A percentile compares a stretch with the other conserved stretches of the same genome.
phyloP scores from a whole-genome alignment of 441 rosid genomes.

The Sinapis alba region DNA sequence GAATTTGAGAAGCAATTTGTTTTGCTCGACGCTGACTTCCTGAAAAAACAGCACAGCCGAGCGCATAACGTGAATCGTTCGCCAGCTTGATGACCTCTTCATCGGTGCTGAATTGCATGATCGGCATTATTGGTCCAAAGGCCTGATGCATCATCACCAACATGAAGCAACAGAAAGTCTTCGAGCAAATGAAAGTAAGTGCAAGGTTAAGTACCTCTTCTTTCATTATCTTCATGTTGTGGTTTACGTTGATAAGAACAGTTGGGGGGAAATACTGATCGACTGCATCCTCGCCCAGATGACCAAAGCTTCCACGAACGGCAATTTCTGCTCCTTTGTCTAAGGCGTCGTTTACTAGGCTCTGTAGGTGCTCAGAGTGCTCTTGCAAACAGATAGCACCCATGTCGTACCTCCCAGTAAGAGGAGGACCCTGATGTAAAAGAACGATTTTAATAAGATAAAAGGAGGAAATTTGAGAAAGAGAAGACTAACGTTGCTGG shows the following conservation, averaged over 20 bases:
- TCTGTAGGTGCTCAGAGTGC: constrained; percentile 89
- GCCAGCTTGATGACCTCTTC: constrained; percentile 90
- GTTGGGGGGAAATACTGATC: constrained; percentile 98
- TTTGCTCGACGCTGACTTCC: constrained; percentile 80
- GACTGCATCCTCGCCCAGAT: constrained; percentile 87
- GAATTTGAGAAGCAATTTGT: constrained; percentile 83
- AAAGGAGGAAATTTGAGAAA: constrained; percentile 9
- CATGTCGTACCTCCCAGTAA: constrained; percentile 89
- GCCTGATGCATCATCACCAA: constrained; percentile 49
- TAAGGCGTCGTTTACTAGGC: constrained; percentile 81
- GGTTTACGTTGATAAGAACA: constrained; percentile 78
- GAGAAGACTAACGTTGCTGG: not conserved
- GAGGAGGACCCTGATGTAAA: constrained; percentile 84
- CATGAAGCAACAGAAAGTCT: constrained; percentile 6
- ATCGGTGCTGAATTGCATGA: constrained; percentile 89
- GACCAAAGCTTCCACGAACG: constrained; percentile 95
- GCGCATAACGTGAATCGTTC: constrained; percentile 91
- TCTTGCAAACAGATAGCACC: constrained; percentile 97
- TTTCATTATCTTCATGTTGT: constrained; percentile 91
- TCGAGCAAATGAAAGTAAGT: not conserved
- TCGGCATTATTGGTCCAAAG: constrained; percentile 98
- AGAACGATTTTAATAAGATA: not conserved
- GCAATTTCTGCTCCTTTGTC: constrained; percentile 91
- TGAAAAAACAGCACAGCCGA: constrained; percentile 95
- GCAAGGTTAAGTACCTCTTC: constrained; percentile 71